Evolutionary conservation across 495 filamentous ascomycete genomes (phyloP), one percentile per base, ranked within the genome.

Genomic region (Xylaria scruposa): DNA sequence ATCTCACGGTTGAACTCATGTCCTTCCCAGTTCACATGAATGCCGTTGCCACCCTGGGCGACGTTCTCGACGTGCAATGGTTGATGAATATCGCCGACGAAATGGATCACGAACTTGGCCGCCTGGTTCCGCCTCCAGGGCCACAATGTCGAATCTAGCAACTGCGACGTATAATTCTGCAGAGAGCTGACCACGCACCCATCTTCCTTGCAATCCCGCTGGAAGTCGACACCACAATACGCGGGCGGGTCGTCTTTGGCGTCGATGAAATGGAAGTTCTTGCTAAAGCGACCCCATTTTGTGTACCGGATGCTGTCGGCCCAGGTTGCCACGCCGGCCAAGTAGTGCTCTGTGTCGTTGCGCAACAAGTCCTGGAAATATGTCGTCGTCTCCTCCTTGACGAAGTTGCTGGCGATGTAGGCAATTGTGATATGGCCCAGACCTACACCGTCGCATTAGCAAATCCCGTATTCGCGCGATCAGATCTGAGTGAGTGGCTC

Each of bases 211-310:
- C 91, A 93, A 81, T 93, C 91, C 38, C 91, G 84, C 12, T 80
- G 75, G 70, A 83, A 90, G 73, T 88, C 83, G 54, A 93, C 86
- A 63, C 81, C 85, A 81, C 91, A 93, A 46, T 77, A 81, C 7
- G 72, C 49, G 0, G 91, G 91, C 47, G 91, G 91, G 67, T 79
- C 73, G 83, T 93, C 91, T 60, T 89, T 82, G 13, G 91, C 90
- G 76, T 93, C 91, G 80, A 93, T 92, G 83, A 86, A 93, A 81
- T 93, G 91, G 79, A 90, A 89, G 21, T 83, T 83, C n/a, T 80
- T 81, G 10, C 83, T 85, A 78, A 87, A 91, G 44, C 80, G 81
- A 21, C 88, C 87, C 73, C 83, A 88, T 74, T 85, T 82, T 13
- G 87, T 88, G 78, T 90, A 90, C 33, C 87, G 82, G 75, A 88